Conservation (phyloP, 352 stramenopile species). For the Phytophthora chlamydospora region DNA sequence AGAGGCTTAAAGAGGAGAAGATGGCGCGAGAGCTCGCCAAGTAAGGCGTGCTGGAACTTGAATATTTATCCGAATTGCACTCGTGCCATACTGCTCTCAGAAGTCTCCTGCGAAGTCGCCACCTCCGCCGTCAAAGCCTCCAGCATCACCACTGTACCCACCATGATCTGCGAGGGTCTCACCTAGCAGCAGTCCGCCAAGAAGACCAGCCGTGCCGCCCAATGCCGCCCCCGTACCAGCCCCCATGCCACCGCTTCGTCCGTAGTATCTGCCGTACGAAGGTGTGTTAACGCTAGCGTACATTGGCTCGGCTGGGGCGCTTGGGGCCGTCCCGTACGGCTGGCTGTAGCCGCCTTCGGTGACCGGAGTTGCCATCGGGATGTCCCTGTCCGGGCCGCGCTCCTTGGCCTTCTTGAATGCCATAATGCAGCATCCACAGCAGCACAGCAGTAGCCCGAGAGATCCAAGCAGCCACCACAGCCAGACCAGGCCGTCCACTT, state of each 20-base stretch:
- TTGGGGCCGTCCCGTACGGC: too few relatives aligned
- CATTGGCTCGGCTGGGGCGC: background rate
- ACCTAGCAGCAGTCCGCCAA: constrained; percentile 50
- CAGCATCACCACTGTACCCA: too few relatives aligned
- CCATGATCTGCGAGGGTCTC: constrained; percentile 44
- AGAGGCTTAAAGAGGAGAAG: constrained; percentile 27
- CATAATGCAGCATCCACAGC: constrained; percentile 35
- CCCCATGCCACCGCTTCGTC: constrained; percentile 44
- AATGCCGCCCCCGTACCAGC: constrained; percentile 47
- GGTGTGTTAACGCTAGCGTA: constrained; percentile 25
- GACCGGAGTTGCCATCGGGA: constrained; percentile 15
- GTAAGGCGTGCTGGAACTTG: constrained; percentile 6
- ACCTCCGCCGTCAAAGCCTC: constrained; percentile 6
- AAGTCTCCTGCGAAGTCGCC: constrained; percentile 59
- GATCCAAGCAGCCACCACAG: constrained; percentile 54
- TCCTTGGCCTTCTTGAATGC: constrained; percentile 18
- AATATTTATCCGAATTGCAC: constrained; percentile 17
- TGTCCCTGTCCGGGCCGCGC: background rate
- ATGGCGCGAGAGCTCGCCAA: constrained; percentile 30
- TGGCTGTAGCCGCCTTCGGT: too few relatives aligned
- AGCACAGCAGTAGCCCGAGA: constrained; percentile 30
- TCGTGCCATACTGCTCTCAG: constrained; percentile 23
- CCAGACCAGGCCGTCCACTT: constrained; percentile 34
- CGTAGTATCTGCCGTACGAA: constrained; percentile 27
- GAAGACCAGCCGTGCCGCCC: constrained; percentile 51